Evolutionary conservation across 2,329 filamentous ascomycete genomes (phyloP).

Genomic region (Mycogone perniciosa): DNA sequence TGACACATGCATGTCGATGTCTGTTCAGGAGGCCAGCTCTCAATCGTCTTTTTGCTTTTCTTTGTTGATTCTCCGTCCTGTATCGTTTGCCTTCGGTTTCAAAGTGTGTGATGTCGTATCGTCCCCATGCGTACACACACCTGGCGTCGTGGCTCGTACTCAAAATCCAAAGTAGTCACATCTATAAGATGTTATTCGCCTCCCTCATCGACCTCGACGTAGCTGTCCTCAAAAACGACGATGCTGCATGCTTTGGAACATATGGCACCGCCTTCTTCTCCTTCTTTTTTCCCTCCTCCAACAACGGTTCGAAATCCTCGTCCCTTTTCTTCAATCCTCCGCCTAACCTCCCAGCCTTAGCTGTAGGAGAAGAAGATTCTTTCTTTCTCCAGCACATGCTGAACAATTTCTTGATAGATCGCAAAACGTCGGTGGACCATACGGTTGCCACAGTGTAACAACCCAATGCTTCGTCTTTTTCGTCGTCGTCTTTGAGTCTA

Average conservation of each 20-base stretch:
- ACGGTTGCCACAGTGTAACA: conserved; percentile 2
- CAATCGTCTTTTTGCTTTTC: too few relatives aligned
- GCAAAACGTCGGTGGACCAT: conserved; percentile 1
- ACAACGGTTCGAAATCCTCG: conserved; percentile 19
- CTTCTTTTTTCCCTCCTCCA: conserved; percentile 8
- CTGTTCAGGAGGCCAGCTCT: too few relatives aligned
- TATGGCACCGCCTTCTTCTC: conserved; percentile 4
- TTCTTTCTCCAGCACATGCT: conserved; percentile 12
- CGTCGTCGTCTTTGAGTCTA: not conserved
- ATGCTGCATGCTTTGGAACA: conserved; percentile 34
- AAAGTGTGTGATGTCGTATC: too few relatives aligned
- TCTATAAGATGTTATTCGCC: conserved; percentile 28
- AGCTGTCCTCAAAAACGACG: conserved; percentile 36
- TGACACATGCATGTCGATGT: too few relatives aligned
- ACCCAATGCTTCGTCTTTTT: not conserved
- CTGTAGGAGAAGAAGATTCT: not conserved
- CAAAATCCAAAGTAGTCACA: not conserved
- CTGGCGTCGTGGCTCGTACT: too few relatives aligned
- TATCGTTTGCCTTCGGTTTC: too few relatives aligned
- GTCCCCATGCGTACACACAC: too few relatives aligned
- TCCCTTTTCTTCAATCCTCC: conserved; percentile 11
- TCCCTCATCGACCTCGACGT: conserved; percentile 34
- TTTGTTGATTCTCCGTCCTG: too few relatives aligned
- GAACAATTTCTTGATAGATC: conserved; percentile 12
- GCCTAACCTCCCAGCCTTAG: not conserved